Percentiles rank a stretch among this genome's conserved stretches.
Conservation (phyloP, 1,284 basidiomycete species). For the Ceratobasidium sp. region DNA sequence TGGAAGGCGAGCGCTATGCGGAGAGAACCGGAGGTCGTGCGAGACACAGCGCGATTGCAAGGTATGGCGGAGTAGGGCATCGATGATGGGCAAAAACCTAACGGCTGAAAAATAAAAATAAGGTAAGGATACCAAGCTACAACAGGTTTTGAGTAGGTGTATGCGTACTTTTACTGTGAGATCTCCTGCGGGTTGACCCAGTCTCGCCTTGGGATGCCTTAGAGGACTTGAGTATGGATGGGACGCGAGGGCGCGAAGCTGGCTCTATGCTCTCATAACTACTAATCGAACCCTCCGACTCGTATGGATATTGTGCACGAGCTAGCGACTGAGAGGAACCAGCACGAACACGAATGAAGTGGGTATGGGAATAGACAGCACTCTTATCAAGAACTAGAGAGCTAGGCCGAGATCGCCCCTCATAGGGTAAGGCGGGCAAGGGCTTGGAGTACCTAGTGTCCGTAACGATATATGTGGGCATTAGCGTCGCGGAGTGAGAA, state of each 20-base stretch:
- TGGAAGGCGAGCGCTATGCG: slow-evolving; percentile 19
- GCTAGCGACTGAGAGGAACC: slow-evolving; percentile 1
- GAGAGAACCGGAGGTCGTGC: slow-evolving; percentile 27
- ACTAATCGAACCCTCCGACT: slow-evolving; percentile 16
- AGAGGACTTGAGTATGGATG: slow-evolving; percentile 17
- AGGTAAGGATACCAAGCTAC: not conserved
- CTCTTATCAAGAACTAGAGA: slow-evolving; percentile 3
- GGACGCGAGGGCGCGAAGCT: not conserved
- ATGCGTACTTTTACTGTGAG: slow-evolving; percentile 24
- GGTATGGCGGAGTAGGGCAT: slow-evolving; percentile 12
- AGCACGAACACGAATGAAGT: not conserved
- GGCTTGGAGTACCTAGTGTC: not conserved
- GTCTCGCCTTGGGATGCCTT: not conserved
- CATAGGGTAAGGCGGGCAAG: not conserved
- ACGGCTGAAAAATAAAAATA: slow-evolving; percentile 6
- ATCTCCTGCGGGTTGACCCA: not conserved
- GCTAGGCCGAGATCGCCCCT: not conserved
- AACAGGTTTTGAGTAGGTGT: not conserved
- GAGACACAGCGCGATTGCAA: slow-evolving; percentile 8
- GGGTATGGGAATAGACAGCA: not conserved
- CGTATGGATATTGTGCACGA: slow-evolving; percentile 4
- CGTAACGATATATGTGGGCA: slow-evolving; percentile 22
- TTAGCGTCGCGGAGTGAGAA: not conserved
- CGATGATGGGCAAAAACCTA: slow-evolving; percentile 18
- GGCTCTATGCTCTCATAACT: not conserved